Evolutionary conservation across 257 asterid genomes (phyloP).

Genomic region (Solanum pennellii): DNA sequence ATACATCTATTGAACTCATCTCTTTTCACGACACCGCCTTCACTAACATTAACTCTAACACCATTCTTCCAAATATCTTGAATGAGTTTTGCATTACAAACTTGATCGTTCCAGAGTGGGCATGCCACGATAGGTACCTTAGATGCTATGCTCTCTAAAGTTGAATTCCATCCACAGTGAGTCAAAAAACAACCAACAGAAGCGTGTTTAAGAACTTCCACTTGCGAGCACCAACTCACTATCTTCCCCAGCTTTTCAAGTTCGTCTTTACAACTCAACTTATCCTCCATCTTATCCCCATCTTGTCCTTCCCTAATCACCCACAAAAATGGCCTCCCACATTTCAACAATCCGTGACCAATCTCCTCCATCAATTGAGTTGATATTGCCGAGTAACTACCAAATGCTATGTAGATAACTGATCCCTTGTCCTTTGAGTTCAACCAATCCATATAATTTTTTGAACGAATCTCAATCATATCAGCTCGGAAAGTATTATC

Average conservation of each 20-base stretch:
- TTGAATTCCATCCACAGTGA: conserved; percentile 43
- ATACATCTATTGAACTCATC: conserved; percentile 25
- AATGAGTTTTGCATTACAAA: conserved; percentile 31
- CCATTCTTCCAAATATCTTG: conserved; percentile 4
- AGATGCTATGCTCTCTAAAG: conserved; percentile 21
- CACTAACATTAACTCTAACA: conserved; percentile 5
- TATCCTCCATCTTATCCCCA: neutral
- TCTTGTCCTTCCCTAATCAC: neutral
- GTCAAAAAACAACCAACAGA: conserved; percentile 17
- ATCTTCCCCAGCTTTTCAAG: conserved; percentile 6
- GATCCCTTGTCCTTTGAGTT: neutral
- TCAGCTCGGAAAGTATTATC: neutral
- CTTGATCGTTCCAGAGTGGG: conserved; percentile 38
- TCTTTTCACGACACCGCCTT: neutral
- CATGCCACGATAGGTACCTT: conserved; percentile 30
- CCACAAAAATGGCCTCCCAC: conserved; percentile 17
- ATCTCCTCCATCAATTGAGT: conserved; percentile 5
- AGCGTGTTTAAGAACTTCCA: conserved; percentile 7
- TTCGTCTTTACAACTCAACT: conserved; percentile 1
- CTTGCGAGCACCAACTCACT: conserved; percentile 18
- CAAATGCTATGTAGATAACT: conserved; percentile 9
- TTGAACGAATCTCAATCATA: neutral
- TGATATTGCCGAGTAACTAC: neutral
- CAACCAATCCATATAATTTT: conserved; percentile 1
- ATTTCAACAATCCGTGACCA: conserved; percentile 5